Evolutionary conservation across 768 basidiomycete species (phyloP).

Genomic region (Fibroporia radiculosa): DNA sequence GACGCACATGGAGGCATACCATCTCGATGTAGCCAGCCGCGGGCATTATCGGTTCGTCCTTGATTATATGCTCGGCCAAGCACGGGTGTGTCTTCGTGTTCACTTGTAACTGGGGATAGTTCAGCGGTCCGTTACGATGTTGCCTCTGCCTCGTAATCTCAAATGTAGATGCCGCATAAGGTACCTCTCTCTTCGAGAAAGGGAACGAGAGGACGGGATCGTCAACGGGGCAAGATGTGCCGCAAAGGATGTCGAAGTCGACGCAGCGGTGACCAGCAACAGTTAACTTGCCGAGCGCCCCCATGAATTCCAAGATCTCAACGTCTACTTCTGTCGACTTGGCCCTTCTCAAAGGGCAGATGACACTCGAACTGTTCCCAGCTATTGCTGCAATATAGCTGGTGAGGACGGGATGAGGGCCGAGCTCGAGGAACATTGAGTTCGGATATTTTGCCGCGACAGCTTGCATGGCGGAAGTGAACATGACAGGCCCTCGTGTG

Average conservation of each 20-base stretch:
- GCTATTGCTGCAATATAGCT: constrained; percentile 24
- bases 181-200: constrained; percentile 20
- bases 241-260: constrained; percentile 26
- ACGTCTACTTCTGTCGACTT: constrained; percentile 14
- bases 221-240: neutral
- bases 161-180: constrained; percentile 14
- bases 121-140: constrained; percentile 28
- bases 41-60: constrained; percentile 38
- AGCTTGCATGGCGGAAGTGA: constrained; percentile 26
- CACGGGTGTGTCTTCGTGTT: constrained; percentile 31
- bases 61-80: constrained; percentile 38
- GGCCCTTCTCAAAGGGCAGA: constrained; percentile 22
- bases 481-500: constrained; percentile 29
- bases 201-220: constrained; percentile 22
- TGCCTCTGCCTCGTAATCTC: constrained; percentile 16
- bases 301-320: constrained; percentile 22
- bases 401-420: constrained; percentile 32
- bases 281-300: constrained; percentile 23
- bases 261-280: constrained; percentile 24
- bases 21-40: constrained; percentile 36
- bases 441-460: constrained; percentile 10
- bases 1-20: constrained; percentile 24
- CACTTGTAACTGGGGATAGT: constrained; percentile 27
- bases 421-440: constrained; percentile 29
- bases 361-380: constrained; percentile 12